Evolutionary conservation across 2,329 filamentous ascomycete species (phyloP).

Genomic region (Venturia nashicola): DNA sequence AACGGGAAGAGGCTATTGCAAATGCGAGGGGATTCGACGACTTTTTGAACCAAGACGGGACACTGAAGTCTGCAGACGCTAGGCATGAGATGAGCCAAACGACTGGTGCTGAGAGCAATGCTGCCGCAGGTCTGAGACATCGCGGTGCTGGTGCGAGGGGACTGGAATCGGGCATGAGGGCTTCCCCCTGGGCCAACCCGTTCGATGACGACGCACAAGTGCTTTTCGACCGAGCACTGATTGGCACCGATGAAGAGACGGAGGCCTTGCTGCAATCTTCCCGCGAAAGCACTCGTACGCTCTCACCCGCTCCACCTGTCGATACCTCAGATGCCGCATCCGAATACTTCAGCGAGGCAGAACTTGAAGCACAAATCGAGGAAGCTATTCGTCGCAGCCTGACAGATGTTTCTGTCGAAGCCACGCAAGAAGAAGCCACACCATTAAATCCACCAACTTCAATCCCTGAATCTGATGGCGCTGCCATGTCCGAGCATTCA

Average conservation of each 20-base stretch:
- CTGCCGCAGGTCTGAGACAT: conserved; percentile 8
- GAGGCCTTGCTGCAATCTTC: neutral
- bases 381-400: conserved; percentile 10
- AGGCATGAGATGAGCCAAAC: neutral
- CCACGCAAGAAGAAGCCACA: neutral
- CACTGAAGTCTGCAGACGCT: conserved; percentile 10
- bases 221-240: conserved; percentile 29
- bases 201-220: conserved; percentile 32
- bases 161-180: conserved; percentile 23
- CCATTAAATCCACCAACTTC: neutral
- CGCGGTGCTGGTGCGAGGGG: conserved; percentile 23
- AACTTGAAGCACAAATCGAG: conserved; percentile 10
- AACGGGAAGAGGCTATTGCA: conserved; percentile 7
- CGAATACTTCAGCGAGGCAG: conserved; percentile 10
- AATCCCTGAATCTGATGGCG: neutral
- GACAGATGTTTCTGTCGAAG: neutral
- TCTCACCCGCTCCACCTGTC: neutral
- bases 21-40: neutral
- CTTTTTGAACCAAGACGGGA: neutral
- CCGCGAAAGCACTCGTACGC: conserved; percentile 6
- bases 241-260: conserved; percentile 10
- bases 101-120: neutral
- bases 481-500: neutral
- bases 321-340: neutral
- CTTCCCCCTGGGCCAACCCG: conserved; percentile 28